A percentile compares a stretch with the other conserved stretches of the same genome.
Conservation (phyloP, 129 eudicot species). For the Flaveria linearis region DNA sequence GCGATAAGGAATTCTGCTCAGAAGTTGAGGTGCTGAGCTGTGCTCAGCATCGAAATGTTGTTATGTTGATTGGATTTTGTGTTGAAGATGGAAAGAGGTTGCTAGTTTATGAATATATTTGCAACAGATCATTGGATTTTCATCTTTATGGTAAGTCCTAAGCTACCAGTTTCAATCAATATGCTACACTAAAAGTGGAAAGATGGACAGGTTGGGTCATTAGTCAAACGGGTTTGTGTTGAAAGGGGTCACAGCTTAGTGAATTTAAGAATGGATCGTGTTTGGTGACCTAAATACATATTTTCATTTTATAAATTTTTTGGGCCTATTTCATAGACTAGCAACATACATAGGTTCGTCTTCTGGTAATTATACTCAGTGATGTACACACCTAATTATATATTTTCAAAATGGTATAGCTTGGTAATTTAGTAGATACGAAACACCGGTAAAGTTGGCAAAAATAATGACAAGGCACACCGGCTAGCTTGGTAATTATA, state of each 20-base stretch:
- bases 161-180: not conserved
- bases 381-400: not conserved
- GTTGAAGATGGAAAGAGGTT: slow-evolving; percentile 84
- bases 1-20: slow-evolving; percentile 92
- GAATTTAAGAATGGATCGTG: not conserved
- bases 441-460: not conserved
- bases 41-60: slow-evolving; percentile 97
- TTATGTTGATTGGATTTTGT: slow-evolving; percentile 90
- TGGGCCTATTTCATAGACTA: not conserved
- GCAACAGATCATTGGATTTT: slow-evolving; percentile 87
- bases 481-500: too few species aligned
- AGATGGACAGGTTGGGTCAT: not conserved
- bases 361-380: not conserved
- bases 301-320: not conserved
- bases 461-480: not conserved
- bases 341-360: not conserved
- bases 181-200: slow-evolving; percentile 7
- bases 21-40: slow-evolving; percentile 97
- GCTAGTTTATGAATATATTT: slow-evolving; percentile 88
- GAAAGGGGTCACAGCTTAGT: not conserved
- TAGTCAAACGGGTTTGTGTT: not conserved
- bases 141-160: slow-evolving; percentile 78
- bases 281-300: not conserved
- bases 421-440: not conserved
- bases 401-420: not conserved